Evolutionary conservation across 495 filamentous ascomycete genomes (phyloP), one percentile per base, ranked within the genome.

Genomic region (Thozetella sp.): DNA sequence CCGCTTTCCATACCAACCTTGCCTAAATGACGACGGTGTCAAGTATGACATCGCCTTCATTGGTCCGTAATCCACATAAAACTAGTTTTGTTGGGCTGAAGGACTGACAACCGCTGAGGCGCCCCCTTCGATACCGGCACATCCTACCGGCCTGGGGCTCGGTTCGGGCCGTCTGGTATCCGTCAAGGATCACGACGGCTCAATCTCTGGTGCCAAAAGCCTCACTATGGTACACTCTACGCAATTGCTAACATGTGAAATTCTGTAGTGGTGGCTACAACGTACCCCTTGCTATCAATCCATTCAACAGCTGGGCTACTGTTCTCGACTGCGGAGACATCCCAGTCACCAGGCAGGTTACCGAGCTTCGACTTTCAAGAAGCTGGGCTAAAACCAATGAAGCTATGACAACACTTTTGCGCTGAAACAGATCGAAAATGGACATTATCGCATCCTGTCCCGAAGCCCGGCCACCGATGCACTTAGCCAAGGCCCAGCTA

Each of bases 141-240:
- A n/a, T 71, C 70, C 4, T 75, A 75, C 59, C 69, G 70, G 15
- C 65, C 72, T 69, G 89, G 90, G n/a, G 92, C 92, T 53, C 83
- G 92, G 22, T 95, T 95, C 70, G 92, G 92, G 0, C 92, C 92
- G n/a, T 90, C 91, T 10, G 89, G 91, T 53, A 96, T 96, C 60
- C 88, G 92, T 51, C 89, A 91, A 58, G 92, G 90, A 54, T 91
- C 88, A 30, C 85, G 88, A 15, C 87, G 91, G 34, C 86, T 93
- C 61, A 89, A 88, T 63, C 78, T 88, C 43, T 89, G 78, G 76
- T 77, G n/a, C n/a, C n/a, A n/a, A 72, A 24, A 58, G 25, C 22
- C 17, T 2, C 22, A 10, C 46, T 15, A 25, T 34, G 50, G n/a
- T 58, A 37, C 48, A 20, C n/a, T n/a, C n/a, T n/a, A n/a, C n/a